These are phyloP conservation scores for Bipolaris zeicola DNA, from an alignment of 2,329 filamentous ascomycete genomes.

Conservation along the genomic window DNA sequence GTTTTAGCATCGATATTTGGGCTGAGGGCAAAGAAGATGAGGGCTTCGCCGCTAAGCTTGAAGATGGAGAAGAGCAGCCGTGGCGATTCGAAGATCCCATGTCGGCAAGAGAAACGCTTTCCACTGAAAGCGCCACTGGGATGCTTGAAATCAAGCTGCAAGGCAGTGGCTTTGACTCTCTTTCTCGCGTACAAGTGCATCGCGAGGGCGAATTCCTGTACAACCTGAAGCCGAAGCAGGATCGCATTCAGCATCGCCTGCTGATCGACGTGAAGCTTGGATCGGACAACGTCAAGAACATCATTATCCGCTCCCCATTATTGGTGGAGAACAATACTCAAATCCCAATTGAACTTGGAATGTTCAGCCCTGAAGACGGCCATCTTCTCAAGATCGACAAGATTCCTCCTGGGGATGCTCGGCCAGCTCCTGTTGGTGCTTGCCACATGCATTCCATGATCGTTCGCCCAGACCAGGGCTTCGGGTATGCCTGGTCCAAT, in stretches of 20 bases:
- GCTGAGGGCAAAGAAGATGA: constrained; percentile 70
- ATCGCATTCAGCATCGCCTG: constrained; percentile 83
- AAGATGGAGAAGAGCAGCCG: constrained; percentile 87
- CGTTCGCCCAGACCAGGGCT: constrained; percentile 90
- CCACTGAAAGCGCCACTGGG: constrained; percentile 79
- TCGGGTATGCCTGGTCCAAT: constrained; percentile 93
- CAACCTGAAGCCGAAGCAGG: constrained; percentile 83
- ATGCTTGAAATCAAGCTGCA: constrained; percentile 84
- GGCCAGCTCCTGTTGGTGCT: constrained; percentile 89
- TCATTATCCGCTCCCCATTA: constrained; percentile 90
- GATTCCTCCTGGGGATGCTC: constrained; percentile 86
- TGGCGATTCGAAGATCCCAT: constrained; percentile 98
- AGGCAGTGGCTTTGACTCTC: constrained; percentile 89
- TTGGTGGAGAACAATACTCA: constrained; percentile 96
- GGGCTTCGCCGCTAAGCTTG: constrained; percentile 75
- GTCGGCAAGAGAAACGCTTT: constrained; percentile 91
- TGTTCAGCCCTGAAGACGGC: constrained; percentile 85
- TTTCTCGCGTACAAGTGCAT: constrained; percentile 86
- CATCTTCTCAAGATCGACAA: constrained; percentile 97
- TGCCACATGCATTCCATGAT: constrained; percentile 88
- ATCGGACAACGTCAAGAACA: constrained; percentile 96
- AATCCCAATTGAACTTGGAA: constrained; percentile 90
- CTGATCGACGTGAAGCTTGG: constrained; percentile 91
- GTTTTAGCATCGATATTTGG: constrained; percentile 86
- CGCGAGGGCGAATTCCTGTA: constrained; percentile 95